A percentile compares a stretch with the other conserved stretches of the same genome.
These are phyloP conservation scores for Petrea volubilis DNA, from an alignment of 257 asterid genomes.

Conservation along the genomic window DNA sequence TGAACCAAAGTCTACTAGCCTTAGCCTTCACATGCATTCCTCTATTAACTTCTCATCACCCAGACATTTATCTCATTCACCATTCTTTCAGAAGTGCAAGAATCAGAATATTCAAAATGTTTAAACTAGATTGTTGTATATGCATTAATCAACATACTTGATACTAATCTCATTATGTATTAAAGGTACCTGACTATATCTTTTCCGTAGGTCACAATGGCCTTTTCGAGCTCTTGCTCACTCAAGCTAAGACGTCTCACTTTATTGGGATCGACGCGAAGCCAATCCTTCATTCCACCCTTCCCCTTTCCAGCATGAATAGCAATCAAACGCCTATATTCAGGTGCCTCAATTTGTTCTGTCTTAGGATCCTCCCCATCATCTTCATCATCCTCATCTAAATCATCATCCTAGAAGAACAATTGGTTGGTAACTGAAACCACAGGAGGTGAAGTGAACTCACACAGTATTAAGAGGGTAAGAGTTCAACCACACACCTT, in stretches of 20 bases:
- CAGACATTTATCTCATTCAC: slow-evolving; percentile 10
- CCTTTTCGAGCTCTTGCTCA: slow-evolving; percentile 87
- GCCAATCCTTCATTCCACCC: slow-evolving; percentile 72
- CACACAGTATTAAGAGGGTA: slow-evolving; percentile 13
- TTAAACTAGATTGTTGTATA: background rate
- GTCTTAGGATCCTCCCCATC: slow-evolving; percentile 43
- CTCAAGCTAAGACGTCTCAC: slow-evolving; percentile 96
- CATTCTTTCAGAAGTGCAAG: background rate
- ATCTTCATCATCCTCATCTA: slow-evolving; percentile 42
- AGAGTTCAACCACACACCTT: slow-evolving; percentile 33
- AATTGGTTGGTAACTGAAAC: background rate
- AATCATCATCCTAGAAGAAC: slow-evolving; percentile 42
- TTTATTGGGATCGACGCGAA: slow-evolving; percentile 65
- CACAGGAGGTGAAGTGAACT: slow-evolving; percentile 3
- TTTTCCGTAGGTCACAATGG: slow-evolving; percentile 54
- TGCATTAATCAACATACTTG: background rate
- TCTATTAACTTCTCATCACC: background rate
- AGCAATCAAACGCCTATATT: slow-evolving; percentile 73
- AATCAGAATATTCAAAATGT: background rate
- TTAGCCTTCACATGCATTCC: background rate
- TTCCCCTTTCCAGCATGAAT: slow-evolving; percentile 90
- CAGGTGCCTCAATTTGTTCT: slow-evolving; percentile 43
- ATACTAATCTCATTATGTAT: background rate
- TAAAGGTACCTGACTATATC: slow-evolving; percentile 71
- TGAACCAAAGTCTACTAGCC: background rate